phyloP scores from a whole-genome alignment of 164 flowering plant genomes.

The Berberis thunbergii region DNA sequence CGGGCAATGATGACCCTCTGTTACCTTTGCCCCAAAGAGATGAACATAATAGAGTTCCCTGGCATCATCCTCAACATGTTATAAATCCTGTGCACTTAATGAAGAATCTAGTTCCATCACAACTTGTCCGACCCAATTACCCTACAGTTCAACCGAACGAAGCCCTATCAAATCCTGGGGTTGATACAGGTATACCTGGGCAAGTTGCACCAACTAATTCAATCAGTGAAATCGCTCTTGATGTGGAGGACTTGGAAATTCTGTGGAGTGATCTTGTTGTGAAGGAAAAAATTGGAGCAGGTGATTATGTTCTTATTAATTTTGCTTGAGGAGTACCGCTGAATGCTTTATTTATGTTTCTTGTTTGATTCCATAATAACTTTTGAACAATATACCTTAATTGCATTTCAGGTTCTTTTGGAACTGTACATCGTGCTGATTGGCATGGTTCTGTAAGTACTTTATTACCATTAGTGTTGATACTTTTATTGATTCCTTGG shows the following conservation, averaged over 20 bases:
- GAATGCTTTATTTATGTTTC: background rate
- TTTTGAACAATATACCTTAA: background rate
- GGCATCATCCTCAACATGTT: conserved; percentile 20
- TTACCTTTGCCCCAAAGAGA: conserved; percentile 18
- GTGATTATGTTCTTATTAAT: conserved; percentile 19
- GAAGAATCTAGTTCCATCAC: conserved; percentile 22
- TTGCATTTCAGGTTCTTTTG: conserved; percentile 85
- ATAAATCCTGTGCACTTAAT: conserved; percentile 15
- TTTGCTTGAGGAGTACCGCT: no score
- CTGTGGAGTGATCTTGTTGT: conserved; percentile 87
- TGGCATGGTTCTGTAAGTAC: conserved; percentile 94
- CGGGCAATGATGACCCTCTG: conserved; percentile 23
- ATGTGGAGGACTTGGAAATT: conserved; percentile 69
- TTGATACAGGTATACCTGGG: conserved; percentile 26
- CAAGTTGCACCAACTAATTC: conserved; percentile 24
- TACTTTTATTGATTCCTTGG: no score
- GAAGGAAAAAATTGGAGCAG: conserved; percentile 92
- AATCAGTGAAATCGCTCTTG: conserved; percentile 42
- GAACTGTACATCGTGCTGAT: conserved; percentile 97
- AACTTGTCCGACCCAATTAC: conserved; percentile 23
- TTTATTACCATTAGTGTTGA: no score
- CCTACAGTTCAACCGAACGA: conserved; percentile 23
- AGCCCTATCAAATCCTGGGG: conserved; percentile 21
- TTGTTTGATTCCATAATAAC: background rate
- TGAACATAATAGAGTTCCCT: conserved; percentile 21